Evolutionary conservation across 2,329 filamentous ascomycete genomes (phyloP), one percentile per base, ranked within the genome.

Genomic region (Colletotrichum agaves): DNA sequence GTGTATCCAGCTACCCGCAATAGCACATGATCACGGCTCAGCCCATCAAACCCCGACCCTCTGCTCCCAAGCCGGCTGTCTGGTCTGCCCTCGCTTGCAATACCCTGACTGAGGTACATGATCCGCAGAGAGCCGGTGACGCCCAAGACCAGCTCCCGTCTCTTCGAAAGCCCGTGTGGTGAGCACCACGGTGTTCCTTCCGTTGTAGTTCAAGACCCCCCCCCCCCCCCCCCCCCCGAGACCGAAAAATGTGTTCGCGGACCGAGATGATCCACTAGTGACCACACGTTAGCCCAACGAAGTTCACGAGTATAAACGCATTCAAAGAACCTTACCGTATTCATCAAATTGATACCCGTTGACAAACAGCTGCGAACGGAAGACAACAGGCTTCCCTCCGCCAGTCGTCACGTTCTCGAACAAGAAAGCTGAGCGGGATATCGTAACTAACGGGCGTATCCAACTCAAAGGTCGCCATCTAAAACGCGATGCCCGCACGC

Each of bases 161-260:
- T 78, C 77, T 59, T 88, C 85, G 70, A 88, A 79, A 2, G 86
- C 86, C 90, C 90, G 93, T 31, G 93, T 73, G 43, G 84, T 87
- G 15, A 93, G 72, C 1, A 83, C 90, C 12, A 93, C 69, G 74
- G 85, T 90, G 73, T 93, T 93, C 43, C 79, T 83, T 1, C 90
- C 90, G n/a, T 83, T 81, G 74, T 92, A 90, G 73, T 93, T 85
- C 70, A 91, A 78, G 31, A 93, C 79, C 17, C 90, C 90, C 78
- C 91, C 84, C 0, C 78, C 91, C 84, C 0, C n/a, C n/a, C 79
- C 17, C 90, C 90, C 78, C 91, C 84, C 0, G 90, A 90, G 8
- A 93, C 88, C 3, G 90, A 90, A 78, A 88, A 93, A 7, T 76
- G 81, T 0, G 83, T 86, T 79, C 93, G 90, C 5, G 91, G 91